A percentile compares a stretch with the other conserved stretches of the same genome.
Conservation (phyloP, 1,284 basidiomycete genomes). For the Heimioporus retisporus region DNA sequence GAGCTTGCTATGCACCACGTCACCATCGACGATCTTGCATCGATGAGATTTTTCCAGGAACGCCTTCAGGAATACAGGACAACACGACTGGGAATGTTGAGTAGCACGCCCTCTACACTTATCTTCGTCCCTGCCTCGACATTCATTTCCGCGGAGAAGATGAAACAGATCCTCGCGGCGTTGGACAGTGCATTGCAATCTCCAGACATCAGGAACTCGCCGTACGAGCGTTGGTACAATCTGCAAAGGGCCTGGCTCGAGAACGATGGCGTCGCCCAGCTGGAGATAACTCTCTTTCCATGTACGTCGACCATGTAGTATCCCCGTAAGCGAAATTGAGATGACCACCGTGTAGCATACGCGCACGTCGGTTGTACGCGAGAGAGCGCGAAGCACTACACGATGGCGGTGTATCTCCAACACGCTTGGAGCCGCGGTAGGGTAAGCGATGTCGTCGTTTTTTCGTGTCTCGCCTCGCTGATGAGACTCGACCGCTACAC, state of each 20-base stretch:
- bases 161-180: conserved; percentile 16
- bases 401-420: conserved; percentile 21
- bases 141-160: conserved; percentile 24
- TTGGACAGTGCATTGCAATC: conserved; percentile 18
- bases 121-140: conserved; percentile 21
- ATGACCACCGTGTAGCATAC: conserved; percentile 11
- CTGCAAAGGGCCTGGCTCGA: conserved; percentile 28
- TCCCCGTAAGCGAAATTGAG: not conserved
- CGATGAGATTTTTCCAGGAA: conserved; percentile 14
- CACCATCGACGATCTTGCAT: conserved; percentile 25
- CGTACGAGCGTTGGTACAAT: conserved; percentile 26
- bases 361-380: conserved; percentile 22
- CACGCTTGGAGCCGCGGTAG: conserved; percentile 33
- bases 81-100: conserved; percentile 22
- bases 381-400: conserved; percentile 24
- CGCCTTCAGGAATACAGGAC: conserved; percentile 21
- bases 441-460: conserved; percentile 8
- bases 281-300: conserved; percentile 27
- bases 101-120: conserved; percentile 27
- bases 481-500: not conserved
- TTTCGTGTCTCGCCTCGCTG: not conserved
- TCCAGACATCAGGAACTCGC: conserved; percentile 23
- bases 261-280: conserved; percentile 31
- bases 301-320: conserved; percentile 9
- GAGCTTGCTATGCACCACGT: conserved; percentile 22